phyloP scores from a whole-genome alignment of 1,284 basidiomycete species.

The Cutaneotrichosporon cyanovorans region DNA sequence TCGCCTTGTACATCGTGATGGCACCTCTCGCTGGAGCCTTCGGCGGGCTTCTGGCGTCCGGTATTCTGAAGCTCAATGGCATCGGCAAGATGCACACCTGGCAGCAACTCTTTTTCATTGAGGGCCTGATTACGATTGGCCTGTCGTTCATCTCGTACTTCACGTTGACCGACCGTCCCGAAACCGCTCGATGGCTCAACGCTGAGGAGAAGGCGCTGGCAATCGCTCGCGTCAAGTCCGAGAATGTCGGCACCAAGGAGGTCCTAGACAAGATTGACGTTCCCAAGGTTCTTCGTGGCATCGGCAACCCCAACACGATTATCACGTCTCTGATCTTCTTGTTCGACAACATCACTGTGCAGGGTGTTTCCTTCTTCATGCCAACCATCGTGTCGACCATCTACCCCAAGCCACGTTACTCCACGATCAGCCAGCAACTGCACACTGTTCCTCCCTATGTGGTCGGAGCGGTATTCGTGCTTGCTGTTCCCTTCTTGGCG shows the following conservation, averaged over 20 bases:
- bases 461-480: slow-evolving; percentile 28
- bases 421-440: slow-evolving; percentile 34
- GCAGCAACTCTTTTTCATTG: slow-evolving; percentile 17
- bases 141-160: slow-evolving; percentile 18
- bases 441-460: slow-evolving; percentile 42
- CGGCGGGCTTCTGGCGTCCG: slow-evolving; percentile 15
- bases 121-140: slow-evolving; percentile 17
- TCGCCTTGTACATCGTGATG: slow-evolving; percentile 18
- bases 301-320: slow-evolving; percentile 24
- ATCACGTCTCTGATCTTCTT: slow-evolving; percentile 37
- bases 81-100: slow-evolving; percentile 13
- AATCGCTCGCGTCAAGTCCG: slow-evolving; percentile 33
- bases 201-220: slow-evolving; percentile 23
- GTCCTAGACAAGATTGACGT: slow-evolving; percentile 31
- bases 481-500: slow-evolving; percentile 29
- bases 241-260: slow-evolving; percentile 35
- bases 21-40: slow-evolving; percentile 16
- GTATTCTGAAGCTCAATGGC: slow-evolving; percentile 11
- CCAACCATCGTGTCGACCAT: slow-evolving; percentile 40
- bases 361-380: slow-evolving; percentile 36
- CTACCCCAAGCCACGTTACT: slow-evolving; percentile 39
- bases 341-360: slow-evolving; percentile 42
- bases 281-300: slow-evolving; percentile 22
- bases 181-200: slow-evolving; percentile 21
- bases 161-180: slow-evolving; percentile 37